Evolutionary conservation across 495 filamentous ascomycete genomes (phyloP).

Genomic region (Penicillium argentinense): DNA sequence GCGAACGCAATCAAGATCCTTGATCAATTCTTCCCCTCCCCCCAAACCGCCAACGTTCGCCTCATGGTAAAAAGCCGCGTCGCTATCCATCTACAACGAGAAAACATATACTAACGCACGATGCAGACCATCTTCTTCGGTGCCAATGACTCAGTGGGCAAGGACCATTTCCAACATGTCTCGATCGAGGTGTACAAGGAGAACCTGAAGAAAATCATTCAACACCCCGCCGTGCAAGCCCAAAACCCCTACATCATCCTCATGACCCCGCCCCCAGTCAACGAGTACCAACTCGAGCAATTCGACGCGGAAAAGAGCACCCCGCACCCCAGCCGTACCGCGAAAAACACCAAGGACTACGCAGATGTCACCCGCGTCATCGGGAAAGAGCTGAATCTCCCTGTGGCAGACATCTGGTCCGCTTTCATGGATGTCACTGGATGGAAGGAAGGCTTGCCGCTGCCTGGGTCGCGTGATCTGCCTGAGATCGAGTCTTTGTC

Average conservation of each 20-base stretch:
- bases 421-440: conserved; percentile 65
- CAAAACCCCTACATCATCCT: conserved; percentile 75
- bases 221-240: conserved; percentile 62
- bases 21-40: conserved; percentile 56
- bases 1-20: conserved; percentile 59
- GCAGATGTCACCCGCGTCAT: conserved; percentile 68
- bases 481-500: conserved; percentile 49
- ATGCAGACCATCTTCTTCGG: conserved; percentile 76
- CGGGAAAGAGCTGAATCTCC: conserved; percentile 59
- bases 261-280: conserved; percentile 76
- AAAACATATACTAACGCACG: neutral
- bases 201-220: conserved; percentile 68
- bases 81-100: neutral
- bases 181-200: conserved; percentile 67
- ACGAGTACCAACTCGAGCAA: conserved; percentile 65
- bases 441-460: conserved; percentile 57
- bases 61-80: conserved; percentile 56
- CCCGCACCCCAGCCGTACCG: conserved; percentile 55
- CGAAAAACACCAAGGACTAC: conserved; percentile 65
- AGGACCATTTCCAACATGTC: conserved; percentile 66
- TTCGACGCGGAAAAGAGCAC: conserved; percentile 24
- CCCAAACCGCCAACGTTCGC: conserved; percentile 54
- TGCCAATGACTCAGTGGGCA: conserved; percentile 80
- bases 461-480: conserved; percentile 53
- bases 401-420: conserved; percentile 73